A percentile compares a stretch with the other conserved stretches of the same genome.
phyloP scores from a whole-genome alignment of 768 basidiomycete genomes.

The Podaxis sp. region DNA sequence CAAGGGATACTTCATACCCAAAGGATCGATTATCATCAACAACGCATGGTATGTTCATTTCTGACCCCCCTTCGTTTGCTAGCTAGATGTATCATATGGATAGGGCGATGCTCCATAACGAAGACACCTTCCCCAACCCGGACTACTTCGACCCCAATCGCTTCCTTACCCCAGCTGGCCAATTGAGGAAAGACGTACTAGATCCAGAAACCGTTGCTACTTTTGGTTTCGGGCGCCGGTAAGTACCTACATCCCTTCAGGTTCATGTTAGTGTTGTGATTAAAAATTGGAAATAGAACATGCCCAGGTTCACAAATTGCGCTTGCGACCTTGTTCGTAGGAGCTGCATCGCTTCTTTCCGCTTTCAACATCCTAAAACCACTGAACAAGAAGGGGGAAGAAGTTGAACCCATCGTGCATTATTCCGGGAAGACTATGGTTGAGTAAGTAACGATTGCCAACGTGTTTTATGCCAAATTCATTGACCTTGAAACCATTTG shows the following conservation, averaged over 20 bases:
- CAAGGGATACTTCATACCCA: slow-evolving; percentile 30
- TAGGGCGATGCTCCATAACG: slow-evolving; percentile 23
- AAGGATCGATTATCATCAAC: slow-evolving; percentile 20
- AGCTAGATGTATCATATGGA: not conserved
- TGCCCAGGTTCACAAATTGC: slow-evolving; percentile 23
- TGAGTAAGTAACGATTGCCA: not conserved
- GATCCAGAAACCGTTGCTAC: slow-evolving; percentile 16
- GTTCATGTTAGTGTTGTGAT: not conserved
- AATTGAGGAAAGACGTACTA: slow-evolving; percentile 11
- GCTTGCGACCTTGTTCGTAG: slow-evolving; percentile 15
- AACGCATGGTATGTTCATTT: slow-evolving; percentile 18
- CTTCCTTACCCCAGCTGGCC: slow-evolving; percentile 15
- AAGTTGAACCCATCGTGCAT: slow-evolving; percentile 8
- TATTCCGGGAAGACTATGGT: slow-evolving; percentile 5
- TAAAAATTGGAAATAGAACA: slow-evolving; percentile 10
- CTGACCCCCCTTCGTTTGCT: not conserved
- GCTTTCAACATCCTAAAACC: slow-evolving; percentile 16
- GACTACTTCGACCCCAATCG: slow-evolving; percentile 22
- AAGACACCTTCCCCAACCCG: slow-evolving; percentile 18
- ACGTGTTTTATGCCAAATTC: not conserved
- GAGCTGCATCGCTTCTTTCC: slow-evolving; percentile 17
- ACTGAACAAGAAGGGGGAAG: slow-evolving; percentile 16
- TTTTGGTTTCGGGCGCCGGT: slow-evolving; percentile 23
- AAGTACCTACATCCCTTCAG: not conserved
- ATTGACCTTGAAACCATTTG: not conserved